Percentiles rank a stretch among this genome's conserved stretches.
Evolutionary conservation across 2,329 filamentous ascomycete species (phyloP).

Genomic region (Paecilomyces formosus): DNA sequence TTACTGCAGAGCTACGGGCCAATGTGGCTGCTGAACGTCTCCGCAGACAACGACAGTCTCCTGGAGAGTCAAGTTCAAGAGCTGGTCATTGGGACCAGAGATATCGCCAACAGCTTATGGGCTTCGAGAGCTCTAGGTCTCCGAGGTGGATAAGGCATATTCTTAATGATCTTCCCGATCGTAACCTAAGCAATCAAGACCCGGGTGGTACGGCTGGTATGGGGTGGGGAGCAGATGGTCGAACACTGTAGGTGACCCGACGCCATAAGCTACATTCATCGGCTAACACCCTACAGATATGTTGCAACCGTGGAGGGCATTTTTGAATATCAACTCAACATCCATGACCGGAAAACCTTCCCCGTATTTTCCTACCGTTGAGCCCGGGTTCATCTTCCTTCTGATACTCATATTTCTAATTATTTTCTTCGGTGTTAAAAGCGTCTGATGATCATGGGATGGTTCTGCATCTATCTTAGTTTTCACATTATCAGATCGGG

Average conservation of each 20-base stretch:
- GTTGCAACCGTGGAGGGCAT: conserved; percentile 43
- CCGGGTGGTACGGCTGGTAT: conserved; percentile 39
- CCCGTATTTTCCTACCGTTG: conserved; percentile 36
- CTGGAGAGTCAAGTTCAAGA: conserved; percentile 25
- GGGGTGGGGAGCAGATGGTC: conserved; percentile 40
- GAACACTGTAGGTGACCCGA: conserved; percentile 36
- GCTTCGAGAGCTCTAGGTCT: conserved; percentile 27
- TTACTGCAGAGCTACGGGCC: conserved; percentile 26
- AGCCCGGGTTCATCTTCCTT: conserved; percentile 5
- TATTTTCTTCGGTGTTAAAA: not conserved
- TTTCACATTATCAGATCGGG: not conserved
- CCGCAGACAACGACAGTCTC: conserved; percentile 28
- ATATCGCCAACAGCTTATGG: conserved; percentile 25
- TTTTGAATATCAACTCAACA: conserved; percentile 40
- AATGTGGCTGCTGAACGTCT: conserved; percentile 32
- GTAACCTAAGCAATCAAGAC: conserved; percentile 27
- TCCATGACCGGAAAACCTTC: conserved; percentile 41
- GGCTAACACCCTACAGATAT: conserved; percentile 27
- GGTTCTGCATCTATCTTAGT: not conserved
- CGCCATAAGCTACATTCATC: conserved; percentile 1
- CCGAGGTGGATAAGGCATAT: conserved; percentile 31
- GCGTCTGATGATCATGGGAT: not conserved
- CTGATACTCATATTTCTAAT: conserved; percentile 1
- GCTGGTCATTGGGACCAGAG: conserved; percentile 23
- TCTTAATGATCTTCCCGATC: conserved; percentile 27